Percentiles rank a stretch among this genome's conserved stretches.
These are phyloP conservation scores for Rhizophagus sp. DNA, from an alignment of 192 early-diverging fungal species.

Conservation along the genomic window DNA sequence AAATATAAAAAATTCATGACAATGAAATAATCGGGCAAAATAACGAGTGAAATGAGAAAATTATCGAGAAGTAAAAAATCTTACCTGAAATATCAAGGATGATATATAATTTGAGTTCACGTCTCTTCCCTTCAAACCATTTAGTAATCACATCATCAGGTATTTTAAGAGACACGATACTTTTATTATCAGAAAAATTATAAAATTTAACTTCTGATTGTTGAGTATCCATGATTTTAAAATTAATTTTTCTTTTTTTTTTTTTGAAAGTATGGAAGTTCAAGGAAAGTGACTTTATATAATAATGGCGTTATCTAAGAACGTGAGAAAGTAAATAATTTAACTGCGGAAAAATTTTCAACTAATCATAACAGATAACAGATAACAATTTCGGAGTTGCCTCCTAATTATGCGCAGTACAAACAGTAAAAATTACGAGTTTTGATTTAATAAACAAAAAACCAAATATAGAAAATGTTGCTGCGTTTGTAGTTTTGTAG, in stretches of 20 bases:
- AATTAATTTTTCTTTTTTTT: background rate
- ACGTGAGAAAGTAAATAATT: background rate
- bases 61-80: background rate
- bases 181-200: background rate
- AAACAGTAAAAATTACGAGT: too few relatives aligned
- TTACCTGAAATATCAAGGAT: slow-evolving; percentile 27
- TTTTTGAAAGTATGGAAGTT: background rate
- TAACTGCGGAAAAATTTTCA: background rate
- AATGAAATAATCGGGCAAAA: background rate
- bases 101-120: slow-evolving; percentile 16
- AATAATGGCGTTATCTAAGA: too few relatives aligned
- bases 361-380: too few relatives aligned
- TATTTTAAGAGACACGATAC: background rate
- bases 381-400: too few relatives aligned
- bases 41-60: background rate
- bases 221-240: background rate
- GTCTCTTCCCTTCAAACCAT: slow-evolving; percentile 19
- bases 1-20: background rate
- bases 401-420: too few relatives aligned
- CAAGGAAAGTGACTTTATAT: too few relatives aligned
- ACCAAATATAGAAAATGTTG: too few relatives aligned
- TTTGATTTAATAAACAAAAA: too few relatives aligned
- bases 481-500: too few relatives aligned
- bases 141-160: slow-evolving; percentile 3
- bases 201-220: background rate